Evolutionary conservation across 306 rosid genomes (phyloP), one percentile per base, ranked within the genome.

Genomic region (Cucumis melo): DNA sequence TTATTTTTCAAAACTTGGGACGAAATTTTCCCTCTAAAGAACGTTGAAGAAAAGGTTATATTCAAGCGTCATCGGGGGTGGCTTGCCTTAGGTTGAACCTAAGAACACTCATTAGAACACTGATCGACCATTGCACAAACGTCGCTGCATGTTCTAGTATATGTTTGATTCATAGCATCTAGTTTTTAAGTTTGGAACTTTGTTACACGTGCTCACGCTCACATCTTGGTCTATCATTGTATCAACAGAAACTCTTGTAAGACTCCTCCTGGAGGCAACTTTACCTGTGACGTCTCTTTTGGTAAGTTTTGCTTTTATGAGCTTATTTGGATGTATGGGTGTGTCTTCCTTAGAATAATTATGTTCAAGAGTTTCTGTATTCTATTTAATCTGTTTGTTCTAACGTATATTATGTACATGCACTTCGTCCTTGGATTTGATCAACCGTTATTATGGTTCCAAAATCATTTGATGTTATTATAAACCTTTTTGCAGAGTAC

Each of bases 241-340:
- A 73, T 71, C 20, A 51, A 80, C 77, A 91, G 97, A 87, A 75
- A 74, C 77, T 65, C 92, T 93, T 76, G 50, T 84, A 82, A 87
- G 89, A 85, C 81, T 88, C 79, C 77, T 83, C 79, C 83, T 88
- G 74, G 92, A 78, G 85, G 83, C 78, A 65, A 62, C 80, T 83
- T 84, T 89, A 81, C 95, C 95, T 59, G 75, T 91, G 73, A 80
- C 80, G 65, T 80, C 88, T 50, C 79, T 86, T 10, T 24, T 85
- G 92, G 98, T 91, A 36, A 82, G 92, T 85, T 67, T 21, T 41
- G 34, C 54, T 67, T 67, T 66, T 10, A 1, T 38, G 53, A 66
- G 16, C 73, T 71, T 12, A 0, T 38, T 41, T 61, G 21, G 17
- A 34, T 6, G 10, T 12, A 58, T 39, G 74, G 5, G 29, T 61